phyloP scores from a whole-genome alignment of 441 rosid species.

The Gossypium schwendimanii region DNA sequence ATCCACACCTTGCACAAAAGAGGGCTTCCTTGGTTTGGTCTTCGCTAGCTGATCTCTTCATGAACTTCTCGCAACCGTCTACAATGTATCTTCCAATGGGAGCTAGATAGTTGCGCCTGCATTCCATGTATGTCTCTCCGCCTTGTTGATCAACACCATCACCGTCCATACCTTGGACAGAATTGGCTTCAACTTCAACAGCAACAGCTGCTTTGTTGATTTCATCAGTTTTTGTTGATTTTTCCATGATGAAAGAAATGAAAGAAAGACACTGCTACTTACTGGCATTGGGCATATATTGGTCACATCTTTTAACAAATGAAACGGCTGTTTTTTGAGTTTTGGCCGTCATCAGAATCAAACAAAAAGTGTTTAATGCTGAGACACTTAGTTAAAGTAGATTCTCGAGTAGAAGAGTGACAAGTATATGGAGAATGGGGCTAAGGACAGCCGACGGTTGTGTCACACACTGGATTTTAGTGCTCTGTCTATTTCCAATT shows the following conservation, averaged over 20 bases:
- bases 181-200: background rate
- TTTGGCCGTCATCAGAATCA: background rate
- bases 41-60: background rate
- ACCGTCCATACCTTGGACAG: background rate
- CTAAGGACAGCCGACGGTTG: too few relatives aligned
- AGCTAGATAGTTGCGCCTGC: background rate
- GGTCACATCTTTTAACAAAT: background rate
- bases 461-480: too few relatives aligned
- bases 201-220: background rate
- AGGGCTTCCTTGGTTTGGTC: background rate
- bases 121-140: background rate
- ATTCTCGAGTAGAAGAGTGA: background rate
- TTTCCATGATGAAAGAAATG: background rate
- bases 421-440: too few relatives aligned
- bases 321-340: conserved; percentile 3
- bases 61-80: background rate
- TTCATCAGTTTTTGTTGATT: background rate
- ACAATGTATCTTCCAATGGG: background rate
- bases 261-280: background rate
- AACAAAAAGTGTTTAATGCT: background rate
- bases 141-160: background rate
- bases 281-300: background rate
- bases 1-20: background rate
- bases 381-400: background rate
- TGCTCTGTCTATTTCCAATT: background rate